phyloP scores from a whole-genome alignment of 768 basidiomycete genomes.

The Mycena polygramma region DNA sequence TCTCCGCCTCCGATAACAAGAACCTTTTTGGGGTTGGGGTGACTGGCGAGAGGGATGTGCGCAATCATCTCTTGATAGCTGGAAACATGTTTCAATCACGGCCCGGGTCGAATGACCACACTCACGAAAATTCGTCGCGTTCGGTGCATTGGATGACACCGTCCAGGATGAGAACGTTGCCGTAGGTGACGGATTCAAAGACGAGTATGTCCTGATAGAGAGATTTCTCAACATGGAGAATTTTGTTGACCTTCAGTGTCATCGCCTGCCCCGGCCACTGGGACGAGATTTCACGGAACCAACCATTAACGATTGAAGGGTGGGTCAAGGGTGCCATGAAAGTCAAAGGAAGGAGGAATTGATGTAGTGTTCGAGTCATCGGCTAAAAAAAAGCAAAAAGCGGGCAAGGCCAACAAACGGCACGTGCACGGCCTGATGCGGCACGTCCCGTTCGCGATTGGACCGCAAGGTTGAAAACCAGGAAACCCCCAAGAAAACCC shows the following conservation, averaged over 20 bases:
- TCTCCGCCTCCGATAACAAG: slow-evolving; percentile 99
- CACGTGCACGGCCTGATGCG: too few relatives aligned
- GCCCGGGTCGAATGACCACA: slow-evolving; percentile 39
- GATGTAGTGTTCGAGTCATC: not conserved
- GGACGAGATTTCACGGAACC: slow-evolving; percentile 95
- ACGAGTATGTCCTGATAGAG: slow-evolving; percentile 97
- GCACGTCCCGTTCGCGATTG: too few relatives aligned
- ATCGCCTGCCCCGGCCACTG: slow-evolving; percentile 99
- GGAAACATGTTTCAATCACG: slow-evolving; percentile 22
- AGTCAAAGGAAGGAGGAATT: slow-evolving; percentile 18
- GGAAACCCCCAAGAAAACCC: too few relatives aligned
- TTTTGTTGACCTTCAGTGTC: slow-evolving; percentile 95
- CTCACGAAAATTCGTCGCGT: slow-evolving; percentile 98
- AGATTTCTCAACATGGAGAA: slow-evolving; percentile 94
- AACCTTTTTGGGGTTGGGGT: slow-evolving; percentile 96
- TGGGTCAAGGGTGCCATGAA: slow-evolving; percentile 54
- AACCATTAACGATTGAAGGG: slow-evolving; percentile 76
- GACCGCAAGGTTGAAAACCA: too few relatives aligned
- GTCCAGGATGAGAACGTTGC: slow-evolving; percentile 97
- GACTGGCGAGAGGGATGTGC: slow-evolving; percentile 94
- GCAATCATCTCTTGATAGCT: slow-evolving; percentile 99
- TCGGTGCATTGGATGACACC: slow-evolving; percentile 98
- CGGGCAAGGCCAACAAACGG: too few relatives aligned
- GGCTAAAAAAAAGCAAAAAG: too few relatives aligned
- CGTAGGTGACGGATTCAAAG: slow-evolving; percentile 95